Conservation (phyloP, 345 rosid species). For the Euphorbia lathyris region DNA sequence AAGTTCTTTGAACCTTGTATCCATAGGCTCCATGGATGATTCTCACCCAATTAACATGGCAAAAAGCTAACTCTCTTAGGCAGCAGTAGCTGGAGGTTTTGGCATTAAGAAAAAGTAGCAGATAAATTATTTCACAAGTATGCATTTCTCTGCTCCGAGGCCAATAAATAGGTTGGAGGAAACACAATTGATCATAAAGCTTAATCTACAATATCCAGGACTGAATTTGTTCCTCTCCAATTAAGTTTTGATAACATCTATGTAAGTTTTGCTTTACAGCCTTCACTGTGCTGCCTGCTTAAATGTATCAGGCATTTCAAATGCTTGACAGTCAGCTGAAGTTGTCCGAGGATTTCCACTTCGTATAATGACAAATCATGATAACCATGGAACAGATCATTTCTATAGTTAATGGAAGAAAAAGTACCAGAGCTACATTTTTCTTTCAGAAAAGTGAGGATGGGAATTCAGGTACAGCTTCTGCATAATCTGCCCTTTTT, state of each 20-base stretch:
- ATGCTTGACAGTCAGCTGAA: neutral
- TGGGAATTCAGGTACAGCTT: constrained; percentile 15
- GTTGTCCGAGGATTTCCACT: neutral
- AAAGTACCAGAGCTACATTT: neutral
- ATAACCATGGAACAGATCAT: neutral
- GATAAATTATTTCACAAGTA: neutral
- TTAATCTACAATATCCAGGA: neutral
- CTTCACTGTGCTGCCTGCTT: too few relatives aligned
- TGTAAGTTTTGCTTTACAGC: neutral
- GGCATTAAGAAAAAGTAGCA: neutral
- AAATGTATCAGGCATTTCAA: neutral
- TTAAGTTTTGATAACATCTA: too few relatives aligned
- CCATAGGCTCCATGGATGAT: neutral
- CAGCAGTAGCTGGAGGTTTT: neutral
- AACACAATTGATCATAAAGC: neutral
- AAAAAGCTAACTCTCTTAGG: neutral
- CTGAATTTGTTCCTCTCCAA: neutral
- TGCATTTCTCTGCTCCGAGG: neutral
- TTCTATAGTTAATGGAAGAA: neutral
- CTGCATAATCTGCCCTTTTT: constrained; percentile 10
- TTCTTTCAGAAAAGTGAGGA: constrained; percentile 11
- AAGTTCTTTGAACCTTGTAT: neutral
- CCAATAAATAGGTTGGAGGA: too few relatives aligned
- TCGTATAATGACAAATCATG: neutral
- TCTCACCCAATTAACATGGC: neutral